Evolutionary conservation across 2,329 filamentous ascomycete species (phyloP).

Genomic region (Aspergillus nomiae): DNA sequence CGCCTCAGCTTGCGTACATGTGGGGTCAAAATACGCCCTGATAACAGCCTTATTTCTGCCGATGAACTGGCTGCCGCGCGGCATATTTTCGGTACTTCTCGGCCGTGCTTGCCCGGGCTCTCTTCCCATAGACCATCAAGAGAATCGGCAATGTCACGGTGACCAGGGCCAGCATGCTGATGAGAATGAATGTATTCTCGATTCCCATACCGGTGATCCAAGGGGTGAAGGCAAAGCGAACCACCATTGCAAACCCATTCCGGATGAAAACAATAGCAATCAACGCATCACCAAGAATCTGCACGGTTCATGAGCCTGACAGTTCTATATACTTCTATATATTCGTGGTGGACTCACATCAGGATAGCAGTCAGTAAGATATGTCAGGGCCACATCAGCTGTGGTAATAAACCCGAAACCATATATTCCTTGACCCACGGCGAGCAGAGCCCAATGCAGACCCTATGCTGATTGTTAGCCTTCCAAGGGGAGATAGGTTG

Average conservation of each 20-base stretch:
- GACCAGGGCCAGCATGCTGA: slow-evolving; percentile 16
- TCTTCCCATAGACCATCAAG: slow-evolving; percentile 28
- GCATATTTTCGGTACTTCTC: slow-evolving; percentile 16
- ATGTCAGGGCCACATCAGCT: slow-evolving; percentile 5
- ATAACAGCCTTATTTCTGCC: background rate
- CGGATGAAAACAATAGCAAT: slow-evolving; percentile 49
- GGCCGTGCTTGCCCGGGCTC: slow-evolving; percentile 20
- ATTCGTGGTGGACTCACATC: background rate
- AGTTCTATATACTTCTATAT: fast-evolving
- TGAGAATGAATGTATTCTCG: slow-evolving; percentile 24
- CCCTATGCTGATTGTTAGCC: slow-evolving; percentile 29
- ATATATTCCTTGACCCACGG: slow-evolving; percentile 35
- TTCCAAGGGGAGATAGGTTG: background rate
- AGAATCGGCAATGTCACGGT: slow-evolving; percentile 22
- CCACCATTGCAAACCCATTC: slow-evolving; percentile 46
- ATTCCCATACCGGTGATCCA: slow-evolving; percentile 43
- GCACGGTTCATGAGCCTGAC: background rate
- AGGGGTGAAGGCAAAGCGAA: slow-evolving; percentile 49
- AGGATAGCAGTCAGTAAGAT: slow-evolving; percentile 33
- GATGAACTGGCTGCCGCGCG: background rate
- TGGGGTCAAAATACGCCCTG: too few species aligned
- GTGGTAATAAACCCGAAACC: slow-evolving; percentile 7
- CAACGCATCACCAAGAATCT: slow-evolving; percentile 52
- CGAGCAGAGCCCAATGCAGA: slow-evolving; percentile 47
- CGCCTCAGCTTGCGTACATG: too few species aligned